Percentiles rank a stretch among this genome's conserved stretches.
phyloP scores from a whole-genome alignment of 306 rosid species.

The Biancaea sappan region DNA sequence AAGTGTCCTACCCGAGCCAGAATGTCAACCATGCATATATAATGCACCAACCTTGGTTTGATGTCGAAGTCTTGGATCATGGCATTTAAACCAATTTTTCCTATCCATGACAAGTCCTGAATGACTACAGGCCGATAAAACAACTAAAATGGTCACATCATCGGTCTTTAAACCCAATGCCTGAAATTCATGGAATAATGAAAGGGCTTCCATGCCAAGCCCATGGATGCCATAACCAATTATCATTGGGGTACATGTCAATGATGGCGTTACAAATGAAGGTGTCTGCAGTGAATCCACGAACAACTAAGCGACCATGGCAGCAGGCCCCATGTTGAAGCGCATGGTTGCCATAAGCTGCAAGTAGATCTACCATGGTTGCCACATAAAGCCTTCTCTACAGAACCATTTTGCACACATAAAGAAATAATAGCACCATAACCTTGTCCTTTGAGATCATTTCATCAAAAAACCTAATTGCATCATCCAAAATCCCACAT shows the following conservation, averaged over 20 bases:
- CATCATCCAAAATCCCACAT: slow-evolving; percentile 48
- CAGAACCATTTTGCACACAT: slow-evolving; percentile 69
- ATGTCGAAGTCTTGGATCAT: slow-evolving; percentile 55
- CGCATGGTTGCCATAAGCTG: slow-evolving; percentile 71
- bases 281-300: slow-evolving; percentile 51
- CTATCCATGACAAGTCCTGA: slow-evolving; percentile 63
- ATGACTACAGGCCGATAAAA: slow-evolving; percentile 64
- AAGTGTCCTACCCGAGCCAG: slow-evolving; percentile 59
- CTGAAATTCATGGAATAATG: slow-evolving; percentile 43
- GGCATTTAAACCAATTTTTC: slow-evolving; percentile 57
- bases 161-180: slow-evolving; percentile 50
- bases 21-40: slow-evolving; percentile 67
- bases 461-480: slow-evolving; percentile 38
- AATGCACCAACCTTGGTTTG: slow-evolving; percentile 59
- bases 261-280: slow-evolving; percentile 60
- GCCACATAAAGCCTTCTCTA: slow-evolving; percentile 56
- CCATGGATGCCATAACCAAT: slow-evolving; percentile 69
- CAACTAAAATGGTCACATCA: slow-evolving; percentile 64
- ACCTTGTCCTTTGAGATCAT: slow-evolving; percentile 48
- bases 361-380: slow-evolving; percentile 58
- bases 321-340: slow-evolving; percentile 62
- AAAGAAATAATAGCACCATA: slow-evolving; percentile 66
- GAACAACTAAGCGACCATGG: slow-evolving; percentile 50
- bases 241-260: slow-evolving; percentile 71
- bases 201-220: slow-evolving; percentile 53